Percentiles rank a stretch among this genome's conserved stretches.
These are phyloP conservation scores for Trifolium repens DNA, from an alignment of 306 rosid species.

Conservation along the genomic window DNA sequence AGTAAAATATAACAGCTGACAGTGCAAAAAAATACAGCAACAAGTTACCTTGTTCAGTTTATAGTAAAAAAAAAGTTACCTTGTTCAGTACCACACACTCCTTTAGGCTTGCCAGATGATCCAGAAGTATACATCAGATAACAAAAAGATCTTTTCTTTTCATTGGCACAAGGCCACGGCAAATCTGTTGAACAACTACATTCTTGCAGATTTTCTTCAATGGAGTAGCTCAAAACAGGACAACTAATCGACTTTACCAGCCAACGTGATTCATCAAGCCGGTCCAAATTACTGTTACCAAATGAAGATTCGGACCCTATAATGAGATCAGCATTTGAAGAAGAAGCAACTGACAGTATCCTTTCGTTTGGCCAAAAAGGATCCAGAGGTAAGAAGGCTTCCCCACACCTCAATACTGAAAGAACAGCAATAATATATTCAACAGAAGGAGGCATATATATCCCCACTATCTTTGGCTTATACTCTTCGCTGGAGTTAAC, in stretches of 20 bases:
- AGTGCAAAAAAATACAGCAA: slow-evolving; percentile 29
- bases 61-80: too few relatives aligned
- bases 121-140: slow-evolving; percentile 93
- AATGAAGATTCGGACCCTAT: slow-evolving; percentile 55
- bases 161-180: slow-evolving; percentile 62
- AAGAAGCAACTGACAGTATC: slow-evolving; percentile 57
- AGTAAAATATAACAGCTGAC: not conserved
- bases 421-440: slow-evolving; percentile 81
- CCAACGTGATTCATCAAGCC: slow-evolving; percentile 60
- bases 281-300: slow-evolving; percentile 47
- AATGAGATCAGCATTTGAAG: slow-evolving; percentile 65
- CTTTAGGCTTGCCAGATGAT: slow-evolving; percentile 92
- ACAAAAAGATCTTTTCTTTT: slow-evolving; percentile 65
- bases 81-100: slow-evolving; percentile 85
- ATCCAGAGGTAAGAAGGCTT: slow-evolving; percentile 86
- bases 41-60: slow-evolving; percentile 72
- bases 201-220: slow-evolving; percentile 52
- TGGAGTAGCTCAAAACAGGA: slow-evolving; percentile 57
- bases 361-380: slow-evolving; percentile 80
- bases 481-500: slow-evolving; percentile 40
- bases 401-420: slow-evolving; percentile 72
- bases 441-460: slow-evolving; percentile 76
- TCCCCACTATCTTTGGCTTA: slow-evolving; percentile 71
- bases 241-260: slow-evolving; percentile 42
- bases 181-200: slow-evolving; percentile 37